phyloP scores from a whole-genome alignment of 768 basidiomycete species.

The Leucogyrophana mollusca region DNA sequence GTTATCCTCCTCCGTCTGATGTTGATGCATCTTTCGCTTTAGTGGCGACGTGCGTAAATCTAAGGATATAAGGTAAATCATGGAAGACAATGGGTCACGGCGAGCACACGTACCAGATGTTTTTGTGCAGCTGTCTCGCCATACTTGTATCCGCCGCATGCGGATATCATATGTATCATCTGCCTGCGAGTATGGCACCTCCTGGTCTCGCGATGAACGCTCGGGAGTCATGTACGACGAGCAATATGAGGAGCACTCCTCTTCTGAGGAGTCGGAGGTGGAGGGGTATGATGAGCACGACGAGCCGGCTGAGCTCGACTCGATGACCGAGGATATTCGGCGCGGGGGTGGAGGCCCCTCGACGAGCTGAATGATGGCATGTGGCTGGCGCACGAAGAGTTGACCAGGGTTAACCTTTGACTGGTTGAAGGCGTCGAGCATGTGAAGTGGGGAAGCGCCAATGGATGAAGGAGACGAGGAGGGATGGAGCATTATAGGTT shows the following conservation, averaged over 20 bases:
- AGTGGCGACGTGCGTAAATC: conserved; percentile 36
- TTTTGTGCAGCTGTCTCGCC: conserved; percentile 60
- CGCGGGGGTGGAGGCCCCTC: conserved; percentile 60
- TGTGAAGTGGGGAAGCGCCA: conserved; percentile 14
- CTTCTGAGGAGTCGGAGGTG: conserved; percentile 36
- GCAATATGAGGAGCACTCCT: conserved; percentile 69
- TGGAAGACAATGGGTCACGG: background rate
- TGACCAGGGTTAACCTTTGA: conserved; percentile 38
- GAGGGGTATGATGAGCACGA: conserved; percentile 41
- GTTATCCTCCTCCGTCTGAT: conserved; percentile 39
- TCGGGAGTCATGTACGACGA: conserved; percentile 56
- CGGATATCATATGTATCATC: conserved; percentile 53
- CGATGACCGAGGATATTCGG: conserved; percentile 37
- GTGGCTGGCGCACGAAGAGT: conserved; percentile 47
- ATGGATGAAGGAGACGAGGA: conserved; percentile 21
- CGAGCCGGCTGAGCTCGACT: conserved; percentile 33
- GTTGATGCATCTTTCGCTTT: conserved; percentile 43
- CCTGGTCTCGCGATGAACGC: conserved; percentile 23
- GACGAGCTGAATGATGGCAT: conserved; percentile 70
- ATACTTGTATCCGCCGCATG: conserved; percentile 68
- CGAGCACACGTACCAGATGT: conserved; percentile 39
- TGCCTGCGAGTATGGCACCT: conserved; percentile 24
- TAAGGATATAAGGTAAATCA: conserved; percentile 6
- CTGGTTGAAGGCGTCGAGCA: conserved; percentile 27
- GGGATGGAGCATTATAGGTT: conserved; percentile 23